Evolutionary conservation across 1,284 basidiomycete species (phyloP).

Genomic region (Inonotus obliquus): DNA sequence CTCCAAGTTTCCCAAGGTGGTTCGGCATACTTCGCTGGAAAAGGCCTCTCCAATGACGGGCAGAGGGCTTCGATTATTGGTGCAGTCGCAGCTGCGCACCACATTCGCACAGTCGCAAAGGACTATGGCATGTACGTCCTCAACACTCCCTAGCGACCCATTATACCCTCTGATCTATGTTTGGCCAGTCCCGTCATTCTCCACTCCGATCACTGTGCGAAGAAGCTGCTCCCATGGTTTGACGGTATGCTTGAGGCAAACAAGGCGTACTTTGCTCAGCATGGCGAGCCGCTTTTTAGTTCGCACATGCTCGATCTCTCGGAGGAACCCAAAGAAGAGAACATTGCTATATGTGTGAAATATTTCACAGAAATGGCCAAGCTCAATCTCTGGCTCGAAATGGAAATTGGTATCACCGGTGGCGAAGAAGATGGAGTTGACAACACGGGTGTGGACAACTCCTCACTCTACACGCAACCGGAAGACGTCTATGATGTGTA

Average conservation of each 20-base stretch:
- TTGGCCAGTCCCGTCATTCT: conserved; percentile 82
- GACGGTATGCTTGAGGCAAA: conserved; percentile 99
- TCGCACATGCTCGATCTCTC: conserved; percentile 99
- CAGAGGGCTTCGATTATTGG: conserved; percentile 96
- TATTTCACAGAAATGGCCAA: conserved; percentile 97
- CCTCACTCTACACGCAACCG: conserved; percentile 94
- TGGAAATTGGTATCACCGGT: conserved; percentile 99
- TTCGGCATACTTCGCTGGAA: conserved; percentile 94
- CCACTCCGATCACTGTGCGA: conserved; percentile 98
- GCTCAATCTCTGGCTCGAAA: conserved; percentile 96
- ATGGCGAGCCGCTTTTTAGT: conserved; percentile 92
- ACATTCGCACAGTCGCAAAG: conserved; percentile 87
- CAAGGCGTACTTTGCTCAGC: conserved; percentile 88
- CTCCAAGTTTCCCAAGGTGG: conserved; percentile 98
- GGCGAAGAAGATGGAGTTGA: conserved; percentile 99
- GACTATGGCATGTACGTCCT: conserved; percentile 78
- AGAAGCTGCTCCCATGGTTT: conserved; percentile 99
- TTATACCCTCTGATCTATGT: neutral
- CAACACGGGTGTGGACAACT: conserved; percentile 93
- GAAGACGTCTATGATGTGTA: conserved; percentile 95
- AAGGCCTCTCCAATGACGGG: conserved; percentile 92
- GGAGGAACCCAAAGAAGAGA: conserved; percentile 96
- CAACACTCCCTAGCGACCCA: neutral
- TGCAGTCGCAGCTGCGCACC: conserved; percentile 89
- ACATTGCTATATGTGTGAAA: conserved; percentile 90